A percentile compares a stretch with the other conserved stretches of the same genome.
These are phyloP conservation scores for Eutrema yunnanense DNA, from an alignment of 345 rosid genomes.

Conservation along the genomic window DNA sequence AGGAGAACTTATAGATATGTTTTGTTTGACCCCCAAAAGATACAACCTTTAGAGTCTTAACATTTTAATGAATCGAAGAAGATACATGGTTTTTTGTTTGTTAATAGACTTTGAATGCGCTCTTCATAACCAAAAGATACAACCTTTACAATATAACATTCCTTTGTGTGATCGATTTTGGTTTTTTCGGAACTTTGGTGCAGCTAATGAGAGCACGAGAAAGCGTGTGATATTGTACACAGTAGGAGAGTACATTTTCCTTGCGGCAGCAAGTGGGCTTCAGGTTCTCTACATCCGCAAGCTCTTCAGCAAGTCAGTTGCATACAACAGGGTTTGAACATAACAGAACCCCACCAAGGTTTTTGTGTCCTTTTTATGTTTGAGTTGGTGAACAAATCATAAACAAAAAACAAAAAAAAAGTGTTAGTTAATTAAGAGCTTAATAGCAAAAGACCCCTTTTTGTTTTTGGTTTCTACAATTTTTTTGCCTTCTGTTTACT, in stretches of 20 bases:
- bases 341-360: neutral
- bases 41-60: neutral
- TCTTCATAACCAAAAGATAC: neutral
- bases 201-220: constrained; percentile 96
- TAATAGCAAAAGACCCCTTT: constrained; percentile 4
- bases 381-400: constrained; percentile 1
- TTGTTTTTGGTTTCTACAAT: constrained; percentile 10
- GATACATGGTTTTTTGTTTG: neutral
- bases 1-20: neutral
- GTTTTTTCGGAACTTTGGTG: constrained; percentile 10
- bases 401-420: neutral
- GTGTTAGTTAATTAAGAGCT: constrained; percentile 16
- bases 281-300: constrained; percentile 79
- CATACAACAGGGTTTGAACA: constrained; percentile 76
- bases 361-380: neutral
- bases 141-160: neutral
- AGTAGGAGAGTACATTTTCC: constrained; percentile 63
- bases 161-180: neutral
- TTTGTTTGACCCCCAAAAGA: neutral
- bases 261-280: constrained; percentile 64
- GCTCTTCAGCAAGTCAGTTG: constrained; percentile 94
- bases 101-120: neutral
- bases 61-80: neutral
- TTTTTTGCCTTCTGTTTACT: constrained; percentile 6
- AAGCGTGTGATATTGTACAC: constrained; percentile 84